phyloP scores from a whole-genome alignment of 1,139 yeast species.

The Yamadazyma friedrichii region DNA sequence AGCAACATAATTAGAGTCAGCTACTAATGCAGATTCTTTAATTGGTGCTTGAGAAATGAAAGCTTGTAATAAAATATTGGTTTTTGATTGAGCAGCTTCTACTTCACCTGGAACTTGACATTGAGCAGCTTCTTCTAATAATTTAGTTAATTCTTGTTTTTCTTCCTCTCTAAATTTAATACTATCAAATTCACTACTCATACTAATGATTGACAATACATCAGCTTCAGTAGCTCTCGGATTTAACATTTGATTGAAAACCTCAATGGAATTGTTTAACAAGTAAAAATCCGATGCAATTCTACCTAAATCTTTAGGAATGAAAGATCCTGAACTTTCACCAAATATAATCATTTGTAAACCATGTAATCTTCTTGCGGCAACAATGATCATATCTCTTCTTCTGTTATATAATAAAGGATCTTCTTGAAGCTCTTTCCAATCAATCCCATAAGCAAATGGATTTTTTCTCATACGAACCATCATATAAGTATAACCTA shows the following conservation, averaged over 20 bases:
- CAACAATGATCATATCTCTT: conserved; percentile 68
- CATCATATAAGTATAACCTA: conserved; percentile 92
- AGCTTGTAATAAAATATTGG: conserved; percentile 84
- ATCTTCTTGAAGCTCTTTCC: conserved; percentile 82
- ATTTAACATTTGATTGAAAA: conserved; percentile 80
- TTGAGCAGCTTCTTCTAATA: conserved; percentile 62
- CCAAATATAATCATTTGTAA: conserved; percentile 94
- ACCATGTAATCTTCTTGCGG: conserved; percentile 79
- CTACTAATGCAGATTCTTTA: conserved; percentile 75
- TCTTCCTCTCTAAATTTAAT: conserved; percentile 90
- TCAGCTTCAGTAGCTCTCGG: conserved; percentile 93
- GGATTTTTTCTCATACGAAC: conserved; percentile 96
- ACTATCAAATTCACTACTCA: conserved; percentile 93
- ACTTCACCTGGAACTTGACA: conserved; percentile 83
- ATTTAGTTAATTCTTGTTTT: conserved; percentile 60
- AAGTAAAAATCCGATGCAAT: conserved; percentile 93
- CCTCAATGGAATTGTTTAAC: conserved; percentile 80
- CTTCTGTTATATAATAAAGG: conserved; percentile 75
- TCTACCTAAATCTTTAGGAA: conserved; percentile 88
- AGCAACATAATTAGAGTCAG: conserved; percentile 91
- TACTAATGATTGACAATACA: conserved; percentile 81
- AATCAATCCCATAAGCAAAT: conserved; percentile 86
- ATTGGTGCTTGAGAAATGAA: conserved; percentile 75
- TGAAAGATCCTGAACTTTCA: conserved; percentile 76
- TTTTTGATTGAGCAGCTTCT: conserved; percentile 80